Evolutionary conservation across 345 rosid genomes (phyloP), one percentile per base, ranked within the genome.

Genomic region (Arabidopsis arenosa): DNA sequence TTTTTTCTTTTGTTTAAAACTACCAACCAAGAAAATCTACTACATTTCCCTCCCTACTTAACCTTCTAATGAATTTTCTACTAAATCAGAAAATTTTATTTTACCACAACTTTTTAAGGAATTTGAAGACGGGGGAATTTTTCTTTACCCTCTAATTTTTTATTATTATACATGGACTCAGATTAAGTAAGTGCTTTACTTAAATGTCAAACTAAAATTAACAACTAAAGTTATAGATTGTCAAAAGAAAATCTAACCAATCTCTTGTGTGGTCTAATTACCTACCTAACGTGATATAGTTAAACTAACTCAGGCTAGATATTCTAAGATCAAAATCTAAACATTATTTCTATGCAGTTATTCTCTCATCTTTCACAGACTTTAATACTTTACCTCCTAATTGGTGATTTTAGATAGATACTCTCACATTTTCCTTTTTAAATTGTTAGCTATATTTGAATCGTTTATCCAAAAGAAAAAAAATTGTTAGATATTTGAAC

Each of bases 221-320:
- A 73, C 57, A 64, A 73, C 70, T 63, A 53, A 40, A 53, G 54
- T 45, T 18, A 39, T 36, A 30, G 5, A 23, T 63, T 39, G 15
- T 63, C 43, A 64, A 69, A 63, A 37, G 11, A 9, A 43, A 17
- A 39, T 63, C 17, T 9, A 73, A 64, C 30, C 9, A 64, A 21
- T 21, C 28, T 21, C 39, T 54, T 68, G 41, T 63, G 63, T 26
- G 17, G 33, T 73, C 23, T 63, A 63, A 43, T 73, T 18, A 41
- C 36, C 63, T 55, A 63, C 63, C 70, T 63, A 63, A 53, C 35
- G 36, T 32, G 55, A 53, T 73, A 6, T 53, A 32, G 35, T 40
- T 26, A 26, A 49, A 47, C 51, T 61, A 36, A 63, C n/a, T 15
- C 61, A 37, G 41, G 18, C n/a, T n/a, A 26, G 5, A n/a, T 11